Evolutionary conservation across 805 yeast genomes (phyloP).

Genomic region (Candida awuae): DNA sequence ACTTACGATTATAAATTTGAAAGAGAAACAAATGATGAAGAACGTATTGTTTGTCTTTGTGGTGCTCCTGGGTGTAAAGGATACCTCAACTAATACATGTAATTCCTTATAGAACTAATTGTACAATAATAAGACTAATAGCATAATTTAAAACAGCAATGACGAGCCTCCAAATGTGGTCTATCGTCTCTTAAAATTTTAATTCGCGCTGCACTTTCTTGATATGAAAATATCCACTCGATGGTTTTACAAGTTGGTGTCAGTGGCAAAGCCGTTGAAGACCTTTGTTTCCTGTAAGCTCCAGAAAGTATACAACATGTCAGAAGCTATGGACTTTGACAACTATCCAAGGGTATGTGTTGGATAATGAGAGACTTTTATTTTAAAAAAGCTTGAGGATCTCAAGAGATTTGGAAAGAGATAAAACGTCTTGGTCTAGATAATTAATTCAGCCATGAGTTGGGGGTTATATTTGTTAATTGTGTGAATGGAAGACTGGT

Average conservation of each 20-base stretch:
- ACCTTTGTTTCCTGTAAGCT: neutral
- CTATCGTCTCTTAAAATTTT: too few species aligned
- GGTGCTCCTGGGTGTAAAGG: slow-evolving; percentile 96
- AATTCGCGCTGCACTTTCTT: too few species aligned
- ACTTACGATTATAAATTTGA: slow-evolving; percentile 96
- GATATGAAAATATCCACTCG: too few species aligned
- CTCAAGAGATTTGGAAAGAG: neutral
- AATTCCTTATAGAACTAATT: neutral
- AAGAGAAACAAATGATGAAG: slow-evolving; percentile 80
- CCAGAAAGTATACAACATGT: slow-evolving; percentile 29
- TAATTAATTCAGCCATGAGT: too few species aligned
- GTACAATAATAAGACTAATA: neutral
- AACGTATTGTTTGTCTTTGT: slow-evolving; percentile 84
- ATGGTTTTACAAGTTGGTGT: too few species aligned
- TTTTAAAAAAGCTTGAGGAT: slow-evolving; percentile 1
- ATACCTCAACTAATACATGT: slow-evolving; percentile 52
- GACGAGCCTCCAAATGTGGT: too few species aligned
- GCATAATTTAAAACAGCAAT: too few species aligned
- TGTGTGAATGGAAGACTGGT: too few species aligned
- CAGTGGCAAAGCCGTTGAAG: too few species aligned
- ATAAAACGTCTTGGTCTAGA: too few species aligned
- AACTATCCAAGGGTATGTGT: slow-evolving; percentile 47
- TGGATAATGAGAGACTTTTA: neutral
- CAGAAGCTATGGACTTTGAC: slow-evolving; percentile 56
- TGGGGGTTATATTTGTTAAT: too few species aligned